Conservation (phyloP, 352 stramenopile genomes). For the Globisporangium polare region DNA sequence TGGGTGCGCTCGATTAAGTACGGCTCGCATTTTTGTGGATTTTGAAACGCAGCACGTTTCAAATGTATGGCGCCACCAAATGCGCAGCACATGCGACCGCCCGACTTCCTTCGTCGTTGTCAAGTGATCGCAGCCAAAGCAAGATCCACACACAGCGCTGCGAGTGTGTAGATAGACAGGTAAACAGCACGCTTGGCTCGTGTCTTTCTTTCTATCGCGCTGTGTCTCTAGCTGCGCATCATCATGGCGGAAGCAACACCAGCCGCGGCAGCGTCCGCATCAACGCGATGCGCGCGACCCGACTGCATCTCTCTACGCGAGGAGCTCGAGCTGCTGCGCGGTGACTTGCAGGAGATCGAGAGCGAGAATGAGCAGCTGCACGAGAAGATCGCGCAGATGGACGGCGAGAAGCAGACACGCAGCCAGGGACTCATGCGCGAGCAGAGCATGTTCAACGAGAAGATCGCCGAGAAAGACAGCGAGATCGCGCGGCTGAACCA, state of each 20-base stretch:
- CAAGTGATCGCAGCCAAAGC: no score
- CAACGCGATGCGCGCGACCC: conserved; percentile 34
- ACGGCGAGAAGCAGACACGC: conserved; percentile 23
- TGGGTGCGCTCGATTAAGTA: no score
- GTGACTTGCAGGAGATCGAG: conserved; percentile 60
- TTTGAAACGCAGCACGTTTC: no score
- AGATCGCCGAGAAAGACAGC: conserved; percentile 20
- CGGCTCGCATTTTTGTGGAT: no score
- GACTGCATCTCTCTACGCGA: conserved; percentile 66
- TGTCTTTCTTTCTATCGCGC: no score
- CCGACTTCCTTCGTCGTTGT: no score
- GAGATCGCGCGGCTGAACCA: conserved; percentile 23
- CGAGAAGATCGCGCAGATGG: conserved; percentile 39
- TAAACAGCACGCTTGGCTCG: no score
- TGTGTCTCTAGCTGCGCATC: neutral
- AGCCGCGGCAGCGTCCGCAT: neutral
- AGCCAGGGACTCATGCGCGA: conserved; percentile 2
- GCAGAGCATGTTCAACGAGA: neutral
- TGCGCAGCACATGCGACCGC: no score
- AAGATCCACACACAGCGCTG: no score
- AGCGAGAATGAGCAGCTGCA: conserved; percentile 65
- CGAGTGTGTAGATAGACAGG: no score
- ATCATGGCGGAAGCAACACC: neutral
- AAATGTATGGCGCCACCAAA: no score
- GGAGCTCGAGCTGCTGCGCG: conserved; percentile 54